Conservation (phyloP, 371 early-diverging fungal species). For the Lichtheimia ornata region DNA sequence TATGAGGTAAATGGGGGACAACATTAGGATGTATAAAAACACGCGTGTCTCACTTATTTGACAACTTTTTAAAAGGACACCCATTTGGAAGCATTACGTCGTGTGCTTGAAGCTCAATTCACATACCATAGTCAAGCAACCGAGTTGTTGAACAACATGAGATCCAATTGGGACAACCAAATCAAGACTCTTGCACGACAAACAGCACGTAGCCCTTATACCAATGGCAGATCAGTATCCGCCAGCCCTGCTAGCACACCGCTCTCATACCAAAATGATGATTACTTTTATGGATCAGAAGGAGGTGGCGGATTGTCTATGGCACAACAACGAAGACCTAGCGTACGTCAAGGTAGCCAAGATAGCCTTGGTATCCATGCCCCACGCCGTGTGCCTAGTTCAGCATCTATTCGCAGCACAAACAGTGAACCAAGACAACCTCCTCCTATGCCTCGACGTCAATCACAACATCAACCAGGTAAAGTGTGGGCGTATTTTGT, state of each 20-base stretch:
- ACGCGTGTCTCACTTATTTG: too few species aligned
- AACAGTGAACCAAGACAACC: constrained; percentile 7
- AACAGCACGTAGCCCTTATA: neutral
- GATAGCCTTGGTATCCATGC: constrained; percentile 15
- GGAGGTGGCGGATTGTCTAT: neutral
- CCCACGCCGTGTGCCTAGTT: constrained; percentile 23
- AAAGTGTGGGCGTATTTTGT: neutral
- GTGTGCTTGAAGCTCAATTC: constrained; percentile 59
- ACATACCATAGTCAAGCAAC: constrained; percentile 48
- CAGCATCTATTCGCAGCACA: constrained; percentile 20
- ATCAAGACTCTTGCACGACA: neutral
- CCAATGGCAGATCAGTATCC: neutral
- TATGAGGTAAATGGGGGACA: constrained; percentile 54
- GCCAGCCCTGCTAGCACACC: constrained; percentile 7
- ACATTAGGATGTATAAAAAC: too few species aligned
- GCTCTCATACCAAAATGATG: constrained; percentile 8
- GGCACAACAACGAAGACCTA: constrained; percentile 12
- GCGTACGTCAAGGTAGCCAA: constrained; percentile 18
- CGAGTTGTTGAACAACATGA: constrained; percentile 40
- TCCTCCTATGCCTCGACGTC: constrained; percentile 13
- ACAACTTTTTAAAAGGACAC: constrained; percentile 8
- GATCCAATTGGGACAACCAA: constrained; percentile 20
- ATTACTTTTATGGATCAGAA: constrained; percentile 7
- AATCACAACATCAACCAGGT: constrained; percentile 5
- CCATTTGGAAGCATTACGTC: constrained; percentile 53